Percentiles rank a stretch among this genome's conserved stretches.
phyloP scores from a whole-genome alignment of 2,329 filamentous ascomycete species.

The Domatiomyces catenatus region DNA sequence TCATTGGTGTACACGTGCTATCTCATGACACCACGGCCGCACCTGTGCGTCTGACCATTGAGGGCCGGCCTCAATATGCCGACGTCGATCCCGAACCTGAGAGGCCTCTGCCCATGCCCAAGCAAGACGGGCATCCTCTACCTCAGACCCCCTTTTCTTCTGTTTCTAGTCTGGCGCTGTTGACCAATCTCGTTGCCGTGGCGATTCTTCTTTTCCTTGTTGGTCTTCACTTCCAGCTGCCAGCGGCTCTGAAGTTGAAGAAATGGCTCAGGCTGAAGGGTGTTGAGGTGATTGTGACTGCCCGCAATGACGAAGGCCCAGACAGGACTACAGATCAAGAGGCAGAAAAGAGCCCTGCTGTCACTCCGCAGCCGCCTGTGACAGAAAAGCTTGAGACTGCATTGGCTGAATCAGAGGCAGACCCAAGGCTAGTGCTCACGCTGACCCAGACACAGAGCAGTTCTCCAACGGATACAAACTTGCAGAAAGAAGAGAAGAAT shows the following conservation, averaged over 20 bases:
- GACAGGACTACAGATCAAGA: background rate
- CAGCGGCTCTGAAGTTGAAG: slow-evolving; percentile 11
- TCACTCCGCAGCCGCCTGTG: background rate
- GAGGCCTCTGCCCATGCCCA: slow-evolving; percentile 5
- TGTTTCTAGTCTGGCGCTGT: background rate
- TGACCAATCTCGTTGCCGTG: slow-evolving; percentile 8
- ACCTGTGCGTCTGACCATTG: slow-evolving; percentile 27
- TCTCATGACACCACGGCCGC: slow-evolving; percentile 37
- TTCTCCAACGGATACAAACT: background rate
- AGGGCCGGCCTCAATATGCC: slow-evolving; percentile 6
- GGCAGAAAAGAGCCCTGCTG: background rate
- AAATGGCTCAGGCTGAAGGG: slow-evolving; percentile 9
- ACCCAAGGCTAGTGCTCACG: background rate
- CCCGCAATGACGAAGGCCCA: slow-evolving; percentile 6
- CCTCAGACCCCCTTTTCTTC: slow-evolving; percentile 2
- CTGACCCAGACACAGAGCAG: background rate
- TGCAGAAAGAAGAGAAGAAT: background rate
- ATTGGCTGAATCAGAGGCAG: background rate
- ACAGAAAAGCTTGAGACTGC: background rate
- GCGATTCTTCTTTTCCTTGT: slow-evolving; percentile 9
- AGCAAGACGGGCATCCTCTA: slow-evolving; percentile 2
- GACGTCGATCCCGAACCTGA: slow-evolving; percentile 11
- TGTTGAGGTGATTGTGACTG: slow-evolving; percentile 7
- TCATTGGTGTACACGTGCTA: slow-evolving; percentile 59
- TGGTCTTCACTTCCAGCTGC: slow-evolving; percentile 10